Percentiles rank a stretch among this genome's conserved stretches.
Conservation (phyloP, 805 yeast genomes). For the Teunomyces stri region DNA sequence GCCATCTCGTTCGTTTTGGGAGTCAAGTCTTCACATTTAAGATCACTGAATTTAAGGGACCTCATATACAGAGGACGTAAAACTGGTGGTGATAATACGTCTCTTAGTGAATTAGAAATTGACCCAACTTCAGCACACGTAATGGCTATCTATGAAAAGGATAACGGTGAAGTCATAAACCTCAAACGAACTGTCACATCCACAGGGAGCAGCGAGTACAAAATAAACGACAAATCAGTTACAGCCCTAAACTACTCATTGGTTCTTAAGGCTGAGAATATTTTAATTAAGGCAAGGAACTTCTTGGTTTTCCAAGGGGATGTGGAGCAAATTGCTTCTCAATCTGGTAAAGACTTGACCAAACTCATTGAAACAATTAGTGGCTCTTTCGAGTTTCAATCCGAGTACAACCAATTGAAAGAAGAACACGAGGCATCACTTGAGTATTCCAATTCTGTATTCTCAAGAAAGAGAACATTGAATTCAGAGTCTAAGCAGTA, state of each 20-base stretch:
- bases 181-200: slow-evolving; percentile 61
- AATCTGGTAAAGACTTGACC: slow-evolving; percentile 74
- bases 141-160: slow-evolving; percentile 68
- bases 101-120: slow-evolving; percentile 16
- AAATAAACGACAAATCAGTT: slow-evolving; percentile 58
- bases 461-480: slow-evolving; percentile 65
- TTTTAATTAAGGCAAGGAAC: slow-evolving; percentile 83
- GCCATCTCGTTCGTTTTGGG: slow-evolving; percentile 95
- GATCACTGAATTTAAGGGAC: slow-evolving; percentile 73
- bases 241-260: slow-evolving; percentile 64
- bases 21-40: slow-evolving; percentile 66
- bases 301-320: slow-evolving; percentile 96
- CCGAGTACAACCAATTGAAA: slow-evolving; percentile 63
- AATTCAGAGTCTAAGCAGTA: slow-evolving; percentile 76
- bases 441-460: slow-evolving; percentile 59
- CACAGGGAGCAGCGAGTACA: slow-evolving; percentile 65
- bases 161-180: slow-evolving; percentile 54
- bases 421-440: slow-evolving; percentile 66
- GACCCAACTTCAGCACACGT: slow-evolving; percentile 67
- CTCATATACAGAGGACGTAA: slow-evolving; percentile 73
- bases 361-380: slow-evolving; percentile 76
- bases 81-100: slow-evolving; percentile 11
- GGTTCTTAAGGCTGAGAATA: slow-evolving; percentile 71
- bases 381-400: slow-evolving; percentile 68
- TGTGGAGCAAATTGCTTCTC: slow-evolving; percentile 89